Conservation (phyloP, 805 yeast species). For the Saccharomycopsis javanensis region DNA sequence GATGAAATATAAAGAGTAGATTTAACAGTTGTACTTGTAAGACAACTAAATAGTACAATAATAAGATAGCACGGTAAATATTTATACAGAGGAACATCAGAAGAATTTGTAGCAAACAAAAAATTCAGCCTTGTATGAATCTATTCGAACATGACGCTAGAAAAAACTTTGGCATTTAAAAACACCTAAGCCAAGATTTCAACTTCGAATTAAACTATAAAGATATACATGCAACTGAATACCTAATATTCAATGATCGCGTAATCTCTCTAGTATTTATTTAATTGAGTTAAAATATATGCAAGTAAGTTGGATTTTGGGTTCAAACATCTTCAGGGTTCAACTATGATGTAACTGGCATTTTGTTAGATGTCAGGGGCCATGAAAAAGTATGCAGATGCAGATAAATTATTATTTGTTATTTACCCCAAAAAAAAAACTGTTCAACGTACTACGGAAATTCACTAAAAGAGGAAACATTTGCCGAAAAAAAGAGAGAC, state of each 20-base stretch:
- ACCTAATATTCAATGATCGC: not conserved
- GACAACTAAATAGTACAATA: not conserved
- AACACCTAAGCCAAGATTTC: not conserved
- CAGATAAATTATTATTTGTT: not conserved
- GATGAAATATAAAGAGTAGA: not conserved
- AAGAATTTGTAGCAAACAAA: not conserved
- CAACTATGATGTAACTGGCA: not conserved
- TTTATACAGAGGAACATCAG: not conserved
- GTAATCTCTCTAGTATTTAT: not conserved
- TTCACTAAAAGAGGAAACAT: not conserved
- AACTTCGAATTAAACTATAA: not conserved
- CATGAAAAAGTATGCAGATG: not conserved
- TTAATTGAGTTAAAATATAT: not conserved
- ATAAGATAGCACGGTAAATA: not conserved
- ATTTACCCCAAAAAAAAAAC: conserved; percentile 10
- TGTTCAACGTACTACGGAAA: not conserved
- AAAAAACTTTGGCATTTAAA: not conserved
- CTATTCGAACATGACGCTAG: not conserved
- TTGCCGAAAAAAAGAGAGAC: not conserved
- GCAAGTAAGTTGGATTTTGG: not conserved
- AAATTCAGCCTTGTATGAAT: not conserved
- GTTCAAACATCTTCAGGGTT: not conserved
- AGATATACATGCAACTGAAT: not conserved
- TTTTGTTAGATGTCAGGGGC: not conserved
- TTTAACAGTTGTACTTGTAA: not conserved